Evolutionary conservation across 179 eudicot species (phyloP).

Genomic region (Spinacia oleracea): DNA sequence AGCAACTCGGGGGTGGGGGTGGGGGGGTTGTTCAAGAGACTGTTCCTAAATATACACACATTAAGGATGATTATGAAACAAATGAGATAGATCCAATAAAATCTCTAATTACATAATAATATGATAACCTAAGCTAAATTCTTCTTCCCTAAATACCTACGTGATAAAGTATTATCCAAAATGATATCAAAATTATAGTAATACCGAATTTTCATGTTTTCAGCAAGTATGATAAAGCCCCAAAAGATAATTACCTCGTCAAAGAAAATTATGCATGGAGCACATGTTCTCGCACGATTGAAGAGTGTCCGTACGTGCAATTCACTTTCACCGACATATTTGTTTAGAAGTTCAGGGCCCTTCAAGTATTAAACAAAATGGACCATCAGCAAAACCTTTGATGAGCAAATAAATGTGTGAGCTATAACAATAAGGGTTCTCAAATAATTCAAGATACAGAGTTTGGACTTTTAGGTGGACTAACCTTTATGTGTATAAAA

Average conservation of each 20-base stretch:
- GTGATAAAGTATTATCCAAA: not conserved
- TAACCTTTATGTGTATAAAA: constrained; percentile 91
- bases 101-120: not conserved
- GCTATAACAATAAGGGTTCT: too few species aligned
- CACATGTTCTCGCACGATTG: constrained; percentile 84
- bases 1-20: not conserved
- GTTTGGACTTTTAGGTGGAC: constrained; percentile 16
- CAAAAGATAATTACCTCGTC: constrained; percentile 63
- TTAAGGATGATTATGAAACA: not conserved
- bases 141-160: not conserved
- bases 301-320: constrained; percentile 73
- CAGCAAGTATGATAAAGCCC: not conserved
- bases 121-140: not conserved
- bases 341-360: constrained; percentile 92
- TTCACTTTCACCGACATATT: constrained; percentile 96
- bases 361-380: constrained; percentile 24
- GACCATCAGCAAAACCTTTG: constrained; percentile 9
- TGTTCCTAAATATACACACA: too few species aligned
- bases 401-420: not conserved
- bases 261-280: constrained; percentile 96
- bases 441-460: not conserved
- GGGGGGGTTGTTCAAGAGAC: not conserved
- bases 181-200: not conserved
- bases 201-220: not conserved
- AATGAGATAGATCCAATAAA: not conserved